These are phyloP conservation scores for Neolentinus lepideus DNA, from an alignment of 1,284 basidiomycete genomes.

Conservation along the genomic window DNA sequence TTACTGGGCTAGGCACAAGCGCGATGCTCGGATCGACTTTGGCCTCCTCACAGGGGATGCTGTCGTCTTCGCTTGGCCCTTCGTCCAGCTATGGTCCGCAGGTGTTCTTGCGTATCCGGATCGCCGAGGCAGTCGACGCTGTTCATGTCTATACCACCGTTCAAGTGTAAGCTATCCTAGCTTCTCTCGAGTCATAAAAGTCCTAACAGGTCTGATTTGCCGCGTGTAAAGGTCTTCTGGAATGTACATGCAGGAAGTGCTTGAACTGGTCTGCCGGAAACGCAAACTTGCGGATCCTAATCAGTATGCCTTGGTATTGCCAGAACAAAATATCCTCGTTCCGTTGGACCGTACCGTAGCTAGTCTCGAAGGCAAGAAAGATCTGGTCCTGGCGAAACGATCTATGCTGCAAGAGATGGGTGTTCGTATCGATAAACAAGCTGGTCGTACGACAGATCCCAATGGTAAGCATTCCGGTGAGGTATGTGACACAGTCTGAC, in stretches of 20 bases:
- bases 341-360: slow-evolving; percentile 96
- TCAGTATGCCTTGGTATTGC: slow-evolving; percentile 80
- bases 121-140: slow-evolving; percentile 72
- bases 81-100: slow-evolving; percentile 68
- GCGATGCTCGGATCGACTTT: slow-evolving; percentile 25
- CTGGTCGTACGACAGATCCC: slow-evolving; percentile 77
- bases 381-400: slow-evolving; percentile 79
- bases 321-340: slow-evolving; percentile 76
- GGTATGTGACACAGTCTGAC: background rate
- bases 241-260: slow-evolving; percentile 97
- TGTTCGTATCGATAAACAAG: slow-evolving; percentile 41
- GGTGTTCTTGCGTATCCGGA: slow-evolving; percentile 73
- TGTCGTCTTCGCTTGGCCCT: slow-evolving; percentile 60
- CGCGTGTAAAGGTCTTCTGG: slow-evolving; percentile 61
- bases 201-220: background rate
- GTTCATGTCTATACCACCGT: slow-evolving; percentile 84
- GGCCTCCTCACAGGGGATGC: slow-evolving; percentile 35
- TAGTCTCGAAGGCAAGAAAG: slow-evolving; percentile 80
- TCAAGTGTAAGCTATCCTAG: slow-evolving; percentile 58
- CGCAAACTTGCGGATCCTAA: slow-evolving; percentile 67
- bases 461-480: slow-evolving; percentile 54
- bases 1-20: slow-evolving; percentile 21
- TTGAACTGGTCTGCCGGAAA: slow-evolving; percentile 79
- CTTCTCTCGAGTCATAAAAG: background rate
- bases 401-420: slow-evolving; percentile 68